Percentiles rank a stretch among this genome's conserved stretches.
phyloP scores from a whole-genome alignment of 140 eudicot species.

The Ambrosia hybrid region DNA sequence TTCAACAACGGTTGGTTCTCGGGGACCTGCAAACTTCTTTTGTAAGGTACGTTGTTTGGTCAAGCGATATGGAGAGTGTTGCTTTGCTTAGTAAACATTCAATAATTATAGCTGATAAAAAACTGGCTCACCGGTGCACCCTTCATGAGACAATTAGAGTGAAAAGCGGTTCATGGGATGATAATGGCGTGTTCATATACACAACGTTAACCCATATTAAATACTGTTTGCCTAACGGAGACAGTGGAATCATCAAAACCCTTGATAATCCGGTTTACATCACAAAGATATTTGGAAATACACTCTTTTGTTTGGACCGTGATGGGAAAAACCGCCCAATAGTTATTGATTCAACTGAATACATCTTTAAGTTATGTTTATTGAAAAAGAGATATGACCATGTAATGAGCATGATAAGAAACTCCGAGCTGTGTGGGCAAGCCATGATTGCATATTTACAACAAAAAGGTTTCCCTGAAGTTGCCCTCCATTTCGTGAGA shows the following conservation, averaged over 20 bases:
- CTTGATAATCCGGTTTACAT: conserved; percentile 77
- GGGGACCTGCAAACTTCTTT: conserved; percentile 84
- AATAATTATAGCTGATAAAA: conserved; percentile 70
- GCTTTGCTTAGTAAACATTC: conserved; percentile 88
- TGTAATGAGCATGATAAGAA: conserved; percentile 76
- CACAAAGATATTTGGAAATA: conserved; percentile 67
- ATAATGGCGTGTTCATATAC: conserved; percentile 79
- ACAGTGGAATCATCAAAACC: conserved; percentile 77
- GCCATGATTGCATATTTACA: conserved; percentile 91
- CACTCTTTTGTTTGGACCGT: conserved; percentile 72
- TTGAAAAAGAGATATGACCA: conserved; percentile 67
- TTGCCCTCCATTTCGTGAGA: conserved; percentile 78
- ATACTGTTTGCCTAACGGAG: conserved; percentile 89
- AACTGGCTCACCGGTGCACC: conserved; percentile 72
- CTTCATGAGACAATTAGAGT: conserved; percentile 91
- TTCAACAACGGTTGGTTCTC: conserved; percentile 68
- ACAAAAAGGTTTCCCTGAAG: conserved; percentile 89
- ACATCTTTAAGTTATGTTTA: conserved; percentile 60
- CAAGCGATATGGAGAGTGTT: conserved; percentile 84
- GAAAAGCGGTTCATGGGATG: conserved; percentile 93
- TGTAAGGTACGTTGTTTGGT: conserved; percentile 83
- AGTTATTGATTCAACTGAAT: conserved; percentile 80
- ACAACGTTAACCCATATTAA: conserved; percentile 76
- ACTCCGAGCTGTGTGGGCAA: conserved; percentile 78
- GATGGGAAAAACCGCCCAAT: conserved; percentile 74